phyloP scores from a whole-genome alignment of 176 grass and related monocot species.

The Oryza punctata region DNA sequence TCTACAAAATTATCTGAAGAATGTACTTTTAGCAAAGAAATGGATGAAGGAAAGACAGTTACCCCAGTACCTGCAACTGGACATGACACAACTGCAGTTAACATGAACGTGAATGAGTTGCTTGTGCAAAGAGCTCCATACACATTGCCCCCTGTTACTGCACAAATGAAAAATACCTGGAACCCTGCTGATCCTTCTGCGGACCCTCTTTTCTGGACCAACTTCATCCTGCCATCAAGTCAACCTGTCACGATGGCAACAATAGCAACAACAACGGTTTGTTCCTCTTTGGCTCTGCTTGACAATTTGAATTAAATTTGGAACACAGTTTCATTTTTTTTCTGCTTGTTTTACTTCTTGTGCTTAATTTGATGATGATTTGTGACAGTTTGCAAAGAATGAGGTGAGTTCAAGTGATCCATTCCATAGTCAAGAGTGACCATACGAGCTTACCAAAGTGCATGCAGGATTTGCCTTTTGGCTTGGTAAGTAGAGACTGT shows the following conservation, averaged over 20 bases:
- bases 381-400: conserved; percentile 81
- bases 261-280: conserved; percentile 59
- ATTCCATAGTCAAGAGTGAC: conserved; percentile 85
- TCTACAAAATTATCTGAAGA: conserved; percentile 75
- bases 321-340: conserved; percentile 9
- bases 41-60: conserved; percentile 54
- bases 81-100: conserved; percentile 50
- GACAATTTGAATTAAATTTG: conserved; percentile 17
- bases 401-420: conserved; percentile 76
- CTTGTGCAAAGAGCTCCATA: conserved; percentile 67
- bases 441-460: conserved; percentile 1
- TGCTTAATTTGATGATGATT: conserved; percentile 40
- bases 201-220: conserved; percentile 87
- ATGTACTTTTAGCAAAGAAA: conserved; percentile 54
- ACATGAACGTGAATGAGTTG: conserved; percentile 58
- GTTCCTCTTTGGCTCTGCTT: conserved; percentile 28
- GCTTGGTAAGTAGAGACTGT: conserved; percentile 32
- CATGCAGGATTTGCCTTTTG: conserved; percentile 22
- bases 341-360: neutral
- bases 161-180: conserved; percentile 78
- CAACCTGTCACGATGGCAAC: conserved; percentile 67
- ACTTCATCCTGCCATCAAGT: conserved; percentile 74
- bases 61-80: conserved; percentile 42
- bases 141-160: conserved; percentile 62
- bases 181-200: conserved; percentile 61